Evolutionary conservation across 345 rosid species (phyloP).

Genomic region (Balakata baccata): DNA sequence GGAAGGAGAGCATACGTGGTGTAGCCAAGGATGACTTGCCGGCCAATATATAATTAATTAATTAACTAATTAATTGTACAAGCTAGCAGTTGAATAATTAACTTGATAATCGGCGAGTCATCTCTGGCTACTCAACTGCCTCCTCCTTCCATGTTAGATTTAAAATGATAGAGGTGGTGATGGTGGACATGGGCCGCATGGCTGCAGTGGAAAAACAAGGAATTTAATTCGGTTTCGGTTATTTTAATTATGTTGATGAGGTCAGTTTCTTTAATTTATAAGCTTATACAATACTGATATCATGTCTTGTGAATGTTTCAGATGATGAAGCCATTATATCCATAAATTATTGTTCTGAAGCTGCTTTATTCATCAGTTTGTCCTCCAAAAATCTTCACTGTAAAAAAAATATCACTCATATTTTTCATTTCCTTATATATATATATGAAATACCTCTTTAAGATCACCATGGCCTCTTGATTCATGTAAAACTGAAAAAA

Average conservation of each 20-base stretch:
- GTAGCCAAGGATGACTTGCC: conserved; percentile 96
- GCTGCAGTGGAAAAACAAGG: not conserved
- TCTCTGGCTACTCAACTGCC: conserved; percentile 52
- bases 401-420: too few species aligned
- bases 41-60: conserved; percentile 12
- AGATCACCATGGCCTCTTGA: too few species aligned
- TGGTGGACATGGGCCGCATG: not conserved
- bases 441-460: too few species aligned
- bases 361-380: not conserved
- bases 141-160: conserved; percentile 59
- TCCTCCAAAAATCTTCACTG: too few species aligned
- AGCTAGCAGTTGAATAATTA: not conserved
- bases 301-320: not conserved
- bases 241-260: not conserved
- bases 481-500: too few species aligned
- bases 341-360: not conserved
- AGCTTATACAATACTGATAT: not conserved
- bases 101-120: conserved; percentile 44
- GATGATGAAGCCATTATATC: not conserved
- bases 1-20: conserved; percentile 41
- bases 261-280: not conserved
- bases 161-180: conserved; percentile 33
- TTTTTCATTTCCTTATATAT: too few species aligned
- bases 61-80: not conserved
- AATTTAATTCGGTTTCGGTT: too few species aligned